These are phyloP conservation scores for Metschnikowia amazonensis DNA, from an alignment of 805 yeast species.

Conservation along the genomic window DNA sequence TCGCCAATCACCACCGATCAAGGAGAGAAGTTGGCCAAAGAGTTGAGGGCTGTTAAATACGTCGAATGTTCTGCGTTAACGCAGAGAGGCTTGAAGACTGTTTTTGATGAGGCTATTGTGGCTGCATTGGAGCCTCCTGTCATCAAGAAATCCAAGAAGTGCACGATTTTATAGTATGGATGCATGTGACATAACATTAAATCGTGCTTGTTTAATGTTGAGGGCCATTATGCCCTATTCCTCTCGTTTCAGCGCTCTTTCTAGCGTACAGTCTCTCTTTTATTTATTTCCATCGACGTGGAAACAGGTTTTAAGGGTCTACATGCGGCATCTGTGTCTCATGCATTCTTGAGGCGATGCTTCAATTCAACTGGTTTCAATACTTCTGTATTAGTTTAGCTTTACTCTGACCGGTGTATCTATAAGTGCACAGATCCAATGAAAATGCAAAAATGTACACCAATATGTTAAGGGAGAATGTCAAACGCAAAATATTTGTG, in stretches of 20 bases:
- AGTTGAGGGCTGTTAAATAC: slow-evolving; percentile 90
- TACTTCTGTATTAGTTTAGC: slow-evolving; percentile 5
- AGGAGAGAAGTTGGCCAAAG: slow-evolving; percentile 92
- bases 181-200: not conserved
- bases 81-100: slow-evolving; percentile 93
- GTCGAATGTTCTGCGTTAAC: slow-evolving; percentile 98
- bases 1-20: slow-evolving; percentile 79
- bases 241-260: slow-evolving; percentile 2
- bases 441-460: not conserved
- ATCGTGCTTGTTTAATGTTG: not conserved
- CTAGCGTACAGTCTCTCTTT: slow-evolving; percentile 4
- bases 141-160: slow-evolving; percentile 73
- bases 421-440: slow-evolving; percentile 1
- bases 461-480: not conserved
- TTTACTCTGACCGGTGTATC: slow-evolving; percentile 4
- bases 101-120: slow-evolving; percentile 97
- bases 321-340: slow-evolving; percentile 5
- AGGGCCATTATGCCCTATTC: slow-evolving; percentile 1
- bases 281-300: slow-evolving; percentile 1
- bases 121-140: slow-evolving; percentile 98
- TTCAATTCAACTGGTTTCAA: slow-evolving; percentile 5
- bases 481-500: too few relatives aligned
- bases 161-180: slow-evolving; percentile 66
- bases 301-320: slow-evolving; percentile 6
- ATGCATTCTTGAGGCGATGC: slow-evolving; percentile 2